phyloP scores from a whole-genome alignment of 2,329 filamentous ascomycete genomes.

The Lachnellula hyalina region DNA sequence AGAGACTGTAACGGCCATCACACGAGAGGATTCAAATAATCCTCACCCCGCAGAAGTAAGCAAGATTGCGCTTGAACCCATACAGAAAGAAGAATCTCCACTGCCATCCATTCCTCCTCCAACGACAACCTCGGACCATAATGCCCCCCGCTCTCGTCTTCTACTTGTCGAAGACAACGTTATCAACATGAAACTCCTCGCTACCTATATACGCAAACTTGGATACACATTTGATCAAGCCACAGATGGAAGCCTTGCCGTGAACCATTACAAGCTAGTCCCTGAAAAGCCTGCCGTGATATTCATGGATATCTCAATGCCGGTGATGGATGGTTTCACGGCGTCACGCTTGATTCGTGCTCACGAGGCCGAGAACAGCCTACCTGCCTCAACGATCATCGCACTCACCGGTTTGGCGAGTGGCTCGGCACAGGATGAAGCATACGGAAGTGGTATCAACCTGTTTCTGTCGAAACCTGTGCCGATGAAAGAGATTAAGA shows the following conservation, averaged over 20 bases:
- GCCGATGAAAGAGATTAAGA: constrained; percentile 10
- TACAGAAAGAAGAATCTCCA: neutral
- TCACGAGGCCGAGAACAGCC: constrained; percentile 35
- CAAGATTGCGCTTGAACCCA: neutral
- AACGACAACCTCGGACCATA: neutral
- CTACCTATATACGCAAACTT: constrained; percentile 32
- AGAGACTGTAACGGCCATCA: neutral
- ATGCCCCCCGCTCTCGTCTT: constrained; percentile 17
- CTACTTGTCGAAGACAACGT: constrained; percentile 38
- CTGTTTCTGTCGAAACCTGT: constrained; percentile 50
- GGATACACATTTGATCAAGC: constrained; percentile 37
- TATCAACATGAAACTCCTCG: constrained; percentile 36
- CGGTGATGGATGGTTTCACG: constrained; percentile 46
- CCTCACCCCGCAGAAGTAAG: neutral
- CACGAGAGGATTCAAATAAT: too few species aligned
- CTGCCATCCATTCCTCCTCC: neutral
- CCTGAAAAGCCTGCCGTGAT: constrained; percentile 34
- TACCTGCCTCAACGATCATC: constrained; percentile 32
- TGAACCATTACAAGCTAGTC: constrained; percentile 29
- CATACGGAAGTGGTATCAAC: constrained; percentile 47
- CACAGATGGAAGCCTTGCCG: constrained; percentile 41
- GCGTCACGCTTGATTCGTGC: constrained; percentile 42
- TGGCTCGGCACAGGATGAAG: constrained; percentile 42
- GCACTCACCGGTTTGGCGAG: constrained; percentile 48
- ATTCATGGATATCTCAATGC: constrained; percentile 52